Conservation (phyloP, 306 rosid genomes). For the Betula pendula region DNA sequence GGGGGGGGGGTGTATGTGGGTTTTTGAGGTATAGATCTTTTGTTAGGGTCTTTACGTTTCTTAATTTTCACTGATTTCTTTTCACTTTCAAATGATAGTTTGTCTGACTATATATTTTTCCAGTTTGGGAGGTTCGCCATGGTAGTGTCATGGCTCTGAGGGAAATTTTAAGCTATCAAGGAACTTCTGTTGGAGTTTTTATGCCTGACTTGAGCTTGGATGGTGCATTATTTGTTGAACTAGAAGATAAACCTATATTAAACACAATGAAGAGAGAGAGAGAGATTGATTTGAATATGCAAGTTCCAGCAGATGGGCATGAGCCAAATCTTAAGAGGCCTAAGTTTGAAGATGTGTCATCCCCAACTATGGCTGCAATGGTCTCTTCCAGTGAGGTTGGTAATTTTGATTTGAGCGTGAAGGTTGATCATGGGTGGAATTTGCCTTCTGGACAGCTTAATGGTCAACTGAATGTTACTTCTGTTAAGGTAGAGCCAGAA, state of each 20-base stretch:
- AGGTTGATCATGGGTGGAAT: conserved; percentile 49
- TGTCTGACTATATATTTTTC: conserved; percentile 25
- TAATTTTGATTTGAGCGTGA: conserved; percentile 43
- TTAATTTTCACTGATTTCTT: conserved; percentile 5
- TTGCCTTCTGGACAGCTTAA: conserved; percentile 44
- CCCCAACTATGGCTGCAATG: conserved; percentile 42
- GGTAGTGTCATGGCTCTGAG: conserved; percentile 98
- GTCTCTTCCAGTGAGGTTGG: conserved; percentile 43
- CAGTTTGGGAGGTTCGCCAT: conserved; percentile 98
- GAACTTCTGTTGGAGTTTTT: conserved; percentile 82
- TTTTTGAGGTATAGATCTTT: background rate
- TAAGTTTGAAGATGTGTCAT: conserved; percentile 59
- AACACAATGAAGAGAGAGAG: conserved; percentile 62
- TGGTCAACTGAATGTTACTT: conserved; percentile 44
- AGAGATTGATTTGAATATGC: conserved; percentile 80
- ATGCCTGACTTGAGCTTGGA: conserved; percentile 49
- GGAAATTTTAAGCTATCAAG: conserved; percentile 94
- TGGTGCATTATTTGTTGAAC: conserved; percentile 43
- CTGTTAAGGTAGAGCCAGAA: conserved; percentile 54
- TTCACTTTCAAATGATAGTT: conserved; percentile 18
- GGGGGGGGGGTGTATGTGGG: too few species aligned
- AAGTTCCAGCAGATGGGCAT: conserved; percentile 55
- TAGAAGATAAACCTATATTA: conserved; percentile 51
- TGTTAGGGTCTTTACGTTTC: background rate
- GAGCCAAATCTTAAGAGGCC: conserved; percentile 63